Percentiles rank a stretch among this genome's conserved stretches.
These are phyloP conservation scores for Bacidia gigantensis DNA, from an alignment of 495 filamentous ascomycete genomes.

Conservation along the genomic window DNA sequence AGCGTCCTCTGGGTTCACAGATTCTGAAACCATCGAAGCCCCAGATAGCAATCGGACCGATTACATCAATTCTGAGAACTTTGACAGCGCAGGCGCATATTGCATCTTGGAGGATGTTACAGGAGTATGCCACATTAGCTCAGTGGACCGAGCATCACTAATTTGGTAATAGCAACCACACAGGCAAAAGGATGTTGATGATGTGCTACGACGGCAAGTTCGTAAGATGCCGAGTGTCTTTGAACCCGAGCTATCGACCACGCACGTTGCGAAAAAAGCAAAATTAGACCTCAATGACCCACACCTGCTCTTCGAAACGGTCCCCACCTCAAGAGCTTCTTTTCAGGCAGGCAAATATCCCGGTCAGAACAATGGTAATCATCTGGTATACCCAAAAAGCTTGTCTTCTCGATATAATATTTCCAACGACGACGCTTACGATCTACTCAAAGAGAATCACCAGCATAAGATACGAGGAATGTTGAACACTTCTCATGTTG, in stretches of 20 bases:
- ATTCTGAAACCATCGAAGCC: no score
- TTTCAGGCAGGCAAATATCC: constrained; percentile 13
- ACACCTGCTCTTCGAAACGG: constrained; percentile 63
- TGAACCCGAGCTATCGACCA: constrained; percentile 47
- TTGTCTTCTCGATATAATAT: constrained; percentile 81
- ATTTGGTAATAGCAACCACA: neutral
- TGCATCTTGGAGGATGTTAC: no score
- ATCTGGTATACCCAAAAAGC: constrained; percentile 20
- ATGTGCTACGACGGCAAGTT: constrained; percentile 33
- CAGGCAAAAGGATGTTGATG: constrained; percentile 7
- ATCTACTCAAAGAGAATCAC: constrained; percentile 89
- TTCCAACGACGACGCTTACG: constrained; percentile 90
- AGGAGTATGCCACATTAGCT: no score
- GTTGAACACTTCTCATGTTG: constrained; percentile 68
- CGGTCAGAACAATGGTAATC: constrained; percentile 3
- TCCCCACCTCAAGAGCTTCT: constrained; percentile 30
- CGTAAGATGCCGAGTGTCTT: constrained; percentile 38
- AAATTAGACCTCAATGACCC: constrained; percentile 85
- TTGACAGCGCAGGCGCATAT: no score
- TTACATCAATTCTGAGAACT: no score
- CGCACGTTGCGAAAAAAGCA: constrained; percentile 57
- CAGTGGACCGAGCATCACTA: no score
- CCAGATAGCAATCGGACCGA: no score
- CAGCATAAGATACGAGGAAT: constrained; percentile 89
- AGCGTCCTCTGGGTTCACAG: neutral